A percentile compares a stretch with the other conserved stretches of the same genome.
These are phyloP conservation scores for Mucor ambiguus DNA, from an alignment of 371 early-diverging fungal genomes.

Conservation along the genomic window DNA sequence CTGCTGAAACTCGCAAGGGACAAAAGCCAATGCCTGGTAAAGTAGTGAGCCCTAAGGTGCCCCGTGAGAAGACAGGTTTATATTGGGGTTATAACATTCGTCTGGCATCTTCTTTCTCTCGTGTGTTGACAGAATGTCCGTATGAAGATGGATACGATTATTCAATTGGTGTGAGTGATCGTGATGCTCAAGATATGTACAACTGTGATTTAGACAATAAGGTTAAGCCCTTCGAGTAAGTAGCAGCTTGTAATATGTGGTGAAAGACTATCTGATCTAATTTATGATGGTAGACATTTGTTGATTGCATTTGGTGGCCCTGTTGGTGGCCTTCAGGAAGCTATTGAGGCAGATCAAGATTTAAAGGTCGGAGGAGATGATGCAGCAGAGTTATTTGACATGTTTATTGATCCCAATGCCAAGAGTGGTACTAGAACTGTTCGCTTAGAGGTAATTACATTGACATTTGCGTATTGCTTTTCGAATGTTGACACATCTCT, in stretches of 20 bases:
- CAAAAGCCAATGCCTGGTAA: constrained; percentile 58
- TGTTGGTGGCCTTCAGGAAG: constrained; percentile 66
- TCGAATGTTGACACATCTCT: not conserved
- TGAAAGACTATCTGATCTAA: not conserved
- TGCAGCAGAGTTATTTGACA: constrained; percentile 64
- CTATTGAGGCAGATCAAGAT: constrained; percentile 73
- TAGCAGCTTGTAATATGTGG: not conserved
- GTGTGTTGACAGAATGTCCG: constrained; percentile 66
- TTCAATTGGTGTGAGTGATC: constrained; percentile 71
- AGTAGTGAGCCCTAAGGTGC: constrained; percentile 67
- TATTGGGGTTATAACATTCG: constrained; percentile 82
- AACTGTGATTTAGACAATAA: constrained; percentile 31
- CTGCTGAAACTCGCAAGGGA: constrained; percentile 45
- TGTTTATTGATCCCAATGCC: constrained; percentile 65
- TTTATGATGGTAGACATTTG: constrained; percentile 47
- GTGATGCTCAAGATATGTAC: constrained; percentile 51
- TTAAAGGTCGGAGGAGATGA: constrained; percentile 65
- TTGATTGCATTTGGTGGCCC: constrained; percentile 75
- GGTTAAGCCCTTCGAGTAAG: constrained; percentile 28
- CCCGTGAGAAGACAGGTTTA: constrained; percentile 64
- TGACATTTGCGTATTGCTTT: not conserved
- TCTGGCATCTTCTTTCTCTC: constrained; percentile 62
- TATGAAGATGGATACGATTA: constrained; percentile 73
- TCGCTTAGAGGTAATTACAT: constrained; percentile 61
- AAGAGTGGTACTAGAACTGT: constrained; percentile 68